phyloP scores from a whole-genome alignment of 768 basidiomycete species.

The Holtermanniella nyarrowii region DNA sequence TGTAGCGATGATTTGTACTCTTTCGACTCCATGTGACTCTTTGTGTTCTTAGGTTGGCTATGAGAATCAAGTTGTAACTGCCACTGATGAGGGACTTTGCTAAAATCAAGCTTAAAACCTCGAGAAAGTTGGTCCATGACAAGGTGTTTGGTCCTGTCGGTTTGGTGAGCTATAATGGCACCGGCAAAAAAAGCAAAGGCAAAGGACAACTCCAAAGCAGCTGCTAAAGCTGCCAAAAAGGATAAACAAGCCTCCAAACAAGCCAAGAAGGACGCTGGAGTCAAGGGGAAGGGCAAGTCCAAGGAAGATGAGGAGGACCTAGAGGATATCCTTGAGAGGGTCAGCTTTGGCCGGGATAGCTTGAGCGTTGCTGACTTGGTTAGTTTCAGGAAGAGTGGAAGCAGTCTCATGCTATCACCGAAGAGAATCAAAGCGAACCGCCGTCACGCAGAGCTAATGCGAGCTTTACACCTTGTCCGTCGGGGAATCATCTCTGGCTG shows the following conservation, averaged over 20 bases:
- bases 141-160: background rate
- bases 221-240: constrained; percentile 13
- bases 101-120: too few relatives aligned
- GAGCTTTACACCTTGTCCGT: constrained; percentile 56
- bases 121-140: background rate
- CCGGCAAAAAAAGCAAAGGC: constrained; percentile 1
- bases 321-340: constrained; percentile 72
- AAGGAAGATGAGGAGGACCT: constrained; percentile 43
- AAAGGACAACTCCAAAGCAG: constrained; percentile 3
- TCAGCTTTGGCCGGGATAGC: constrained; percentile 32
- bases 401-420: constrained; percentile 44
- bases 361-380: constrained; percentile 4
- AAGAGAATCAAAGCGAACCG: constrained; percentile 72
- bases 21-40: background rate
- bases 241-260: constrained; percentile 11
- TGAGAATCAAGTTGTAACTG: background rate
- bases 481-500: constrained; percentile 6
- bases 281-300: constrained; percentile 9
- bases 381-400: constrained; percentile 64
- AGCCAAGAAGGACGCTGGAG: constrained; percentile 9
- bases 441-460: constrained; percentile 76
- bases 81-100: too few relatives aligned
- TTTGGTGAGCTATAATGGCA: background rate
- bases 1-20: too few relatives aligned
- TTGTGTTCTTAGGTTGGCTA: background rate